Percentiles rank a stretch among this genome's conserved stretches.
These are phyloP conservation scores for Trypanosomatidae sp. DNA, from an alignment of 208 protist genomes.

Conservation along the genomic window DNA sequence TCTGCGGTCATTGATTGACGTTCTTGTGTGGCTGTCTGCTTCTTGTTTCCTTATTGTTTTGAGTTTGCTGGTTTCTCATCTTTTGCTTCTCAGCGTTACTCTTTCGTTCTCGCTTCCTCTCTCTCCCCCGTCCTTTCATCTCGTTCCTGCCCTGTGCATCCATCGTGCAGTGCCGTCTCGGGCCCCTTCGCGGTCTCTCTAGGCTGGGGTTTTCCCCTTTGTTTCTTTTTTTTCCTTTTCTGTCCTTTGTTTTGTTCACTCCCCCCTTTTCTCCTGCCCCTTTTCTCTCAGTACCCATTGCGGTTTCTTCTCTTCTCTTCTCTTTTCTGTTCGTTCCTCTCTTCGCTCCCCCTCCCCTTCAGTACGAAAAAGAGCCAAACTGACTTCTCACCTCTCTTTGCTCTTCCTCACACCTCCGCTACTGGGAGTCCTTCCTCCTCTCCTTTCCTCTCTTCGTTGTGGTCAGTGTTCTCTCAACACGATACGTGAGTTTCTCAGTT, in stretches of 20 bases:
- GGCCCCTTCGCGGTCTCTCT: not conserved
- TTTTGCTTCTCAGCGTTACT: not conserved
- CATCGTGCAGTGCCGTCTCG: not conserved
- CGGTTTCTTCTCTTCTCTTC: not conserved
- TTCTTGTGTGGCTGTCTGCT: not conserved
- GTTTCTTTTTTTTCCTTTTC: not conserved
- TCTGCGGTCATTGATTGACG: not conserved
- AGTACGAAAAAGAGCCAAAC: not conserved
- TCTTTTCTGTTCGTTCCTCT: not conserved
- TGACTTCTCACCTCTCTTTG: not conserved
- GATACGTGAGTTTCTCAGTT: not conserved
- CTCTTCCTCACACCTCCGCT: not conserved
- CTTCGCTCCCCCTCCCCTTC: not conserved
- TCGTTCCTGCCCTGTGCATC: not conserved
- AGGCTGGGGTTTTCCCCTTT: not conserved
- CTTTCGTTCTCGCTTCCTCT: not conserved
- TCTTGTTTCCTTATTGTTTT: not conserved
- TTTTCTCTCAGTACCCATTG: not conserved
- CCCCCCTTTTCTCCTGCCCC: not conserved
- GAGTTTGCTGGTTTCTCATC: not conserved
- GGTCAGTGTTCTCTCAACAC: slow-evolving; percentile 1
- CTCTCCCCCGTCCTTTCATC: not conserved
- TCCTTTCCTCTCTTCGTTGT: not conserved
- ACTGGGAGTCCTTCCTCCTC: not conserved
- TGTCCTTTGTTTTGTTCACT: not conserved